Percentiles rank a stretch among this genome's conserved stretches.
phyloP scores from a whole-genome alignment of 163 green algal genomes.

The Scenedesmus sp. region DNA sequence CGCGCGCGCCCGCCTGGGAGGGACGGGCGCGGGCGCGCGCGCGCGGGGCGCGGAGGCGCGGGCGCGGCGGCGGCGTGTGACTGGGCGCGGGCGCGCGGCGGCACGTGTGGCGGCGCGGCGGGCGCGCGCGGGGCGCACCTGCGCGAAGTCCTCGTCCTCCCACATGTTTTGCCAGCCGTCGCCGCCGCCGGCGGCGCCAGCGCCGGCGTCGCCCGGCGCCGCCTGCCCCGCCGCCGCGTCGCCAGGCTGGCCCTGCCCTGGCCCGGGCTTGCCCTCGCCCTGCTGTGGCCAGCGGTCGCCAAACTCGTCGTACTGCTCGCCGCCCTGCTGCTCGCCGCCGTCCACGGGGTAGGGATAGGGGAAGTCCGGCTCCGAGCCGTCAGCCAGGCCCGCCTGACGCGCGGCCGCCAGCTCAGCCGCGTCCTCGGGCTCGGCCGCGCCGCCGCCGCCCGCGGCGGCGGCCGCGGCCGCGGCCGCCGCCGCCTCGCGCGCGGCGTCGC shows the following conservation, averaged over 20 bases:
- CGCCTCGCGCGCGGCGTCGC: neutral
- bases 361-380: slow-evolving; percentile 7
- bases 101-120: too few relatives aligned
- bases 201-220: neutral
- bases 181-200: neutral
- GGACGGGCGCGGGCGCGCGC: too few relatives aligned
- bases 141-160: slow-evolving; percentile 46
- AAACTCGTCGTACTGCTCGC: slow-evolving; percentile 70
- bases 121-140: too few relatives aligned
- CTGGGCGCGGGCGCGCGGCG: too few relatives aligned
- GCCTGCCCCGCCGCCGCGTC: neutral
- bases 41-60: too few relatives aligned
- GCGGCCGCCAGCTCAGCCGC: neutral
- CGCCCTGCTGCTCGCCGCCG: too few relatives aligned
- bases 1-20: slow-evolving; percentile 4
- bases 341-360: too few relatives aligned
- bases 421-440: neutral
- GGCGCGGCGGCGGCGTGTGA: too few relatives aligned
- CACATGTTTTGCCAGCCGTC: slow-evolving; percentile 21
- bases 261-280: neutral
- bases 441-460: neutral
- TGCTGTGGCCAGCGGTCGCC: slow-evolving; percentile 23
- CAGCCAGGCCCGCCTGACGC: slow-evolving; percentile 34
- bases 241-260: neutral
- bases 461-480: neutral